Base-by-base conservation (phyloP, 75 land plant species). In the Cupressus sempervirens region DNA sequence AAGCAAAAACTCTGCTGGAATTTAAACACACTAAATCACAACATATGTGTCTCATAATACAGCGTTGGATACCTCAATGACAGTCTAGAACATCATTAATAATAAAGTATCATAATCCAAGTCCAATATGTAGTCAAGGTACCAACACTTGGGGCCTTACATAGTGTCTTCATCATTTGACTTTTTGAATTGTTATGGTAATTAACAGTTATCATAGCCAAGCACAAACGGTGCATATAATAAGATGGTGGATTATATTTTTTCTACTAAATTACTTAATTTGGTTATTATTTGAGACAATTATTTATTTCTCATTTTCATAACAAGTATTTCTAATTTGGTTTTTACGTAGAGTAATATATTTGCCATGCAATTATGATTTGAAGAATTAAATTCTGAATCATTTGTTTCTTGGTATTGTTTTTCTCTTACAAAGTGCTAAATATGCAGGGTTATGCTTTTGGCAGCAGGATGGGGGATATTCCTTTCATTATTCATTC, bases 401-500 rank as follows among this genome's bases (percentile, higher is more conserved):
- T 20, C 34, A 32, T 48, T 67, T 52, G 50, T 52, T 45, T 75
- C 18, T 79, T 75, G 54, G 77, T 23, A 41, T 76, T 84, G 6
- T 13, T 72, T 76, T 76, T 30, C 43, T 30, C 83, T 45, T 45
- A 32, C 23, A 0, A 34, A 50, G 48, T 36, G 76, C 48, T 84
- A 34, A 58, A 68, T 84, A 20, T 86, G 84, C 93, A 97, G 99
- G 88, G 90, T 93, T 62, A 26, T 92, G 53, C 84, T 92, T 4
- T 89, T 97, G 82, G 86, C 93, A 40, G 53, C 86, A 9, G 99
- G 99, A 76, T 97, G 99, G 99, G 90, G 91, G 30, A 86, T 96
- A 72, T 97, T 97, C 84, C 93, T 97, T 46, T 86, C 92, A 23
- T 81, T 91, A 16, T 97, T 94, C 76, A 87, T 96, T 81, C 95